These are phyloP conservation scores for Aspergillus aculeatus DNA, from an alignment of 2,329 filamentous ascomycete species.

Conservation along the genomic window DNA sequence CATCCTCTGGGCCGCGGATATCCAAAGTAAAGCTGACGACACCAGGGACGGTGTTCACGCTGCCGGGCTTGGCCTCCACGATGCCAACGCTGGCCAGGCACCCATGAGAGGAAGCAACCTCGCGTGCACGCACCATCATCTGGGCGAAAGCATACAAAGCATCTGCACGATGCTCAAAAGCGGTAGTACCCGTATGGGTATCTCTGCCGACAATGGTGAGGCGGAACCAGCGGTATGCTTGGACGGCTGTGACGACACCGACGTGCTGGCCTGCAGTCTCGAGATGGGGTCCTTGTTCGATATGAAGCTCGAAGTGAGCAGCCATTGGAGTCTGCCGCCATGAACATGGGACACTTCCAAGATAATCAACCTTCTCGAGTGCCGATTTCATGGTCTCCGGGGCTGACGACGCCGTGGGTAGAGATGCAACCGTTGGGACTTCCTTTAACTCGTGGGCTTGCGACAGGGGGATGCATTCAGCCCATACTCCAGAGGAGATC, in stretches of 20 bases:
- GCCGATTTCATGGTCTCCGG: constrained; percentile 65
- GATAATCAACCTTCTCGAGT: constrained; percentile 69
- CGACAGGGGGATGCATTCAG: constrained; percentile 63
- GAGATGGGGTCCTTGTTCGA: constrained; percentile 78
- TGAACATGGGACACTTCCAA: constrained; percentile 59
- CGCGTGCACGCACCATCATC: constrained; percentile 66
- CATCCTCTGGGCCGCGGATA: constrained; percentile 60
- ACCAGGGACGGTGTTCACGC: constrained; percentile 72
- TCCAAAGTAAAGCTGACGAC: constrained; percentile 67
- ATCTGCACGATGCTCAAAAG: constrained; percentile 64
- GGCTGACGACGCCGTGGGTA: constrained; percentile 50
- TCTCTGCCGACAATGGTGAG: constrained; percentile 66
- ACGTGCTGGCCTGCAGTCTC: constrained; percentile 64
- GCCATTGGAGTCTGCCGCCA: constrained; percentile 64
- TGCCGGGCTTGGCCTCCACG: constrained; percentile 63
- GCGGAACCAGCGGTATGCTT: constrained; percentile 73
- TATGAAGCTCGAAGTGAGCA: constrained; percentile 80
- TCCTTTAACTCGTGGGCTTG: constrained; percentile 62
- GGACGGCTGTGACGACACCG: constrained; percentile 69
- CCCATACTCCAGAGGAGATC: constrained; percentile 74
- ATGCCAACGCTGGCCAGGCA: constrained; percentile 71
- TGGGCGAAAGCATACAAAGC: constrained; percentile 66
- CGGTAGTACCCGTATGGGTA: constrained; percentile 73
- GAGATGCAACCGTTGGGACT: constrained; percentile 51
- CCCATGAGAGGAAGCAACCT: constrained; percentile 58